phyloP scores from a whole-genome alignment of 2,329 filamentous ascomycete genomes.

The Juglanconis oblonga region DNA sequence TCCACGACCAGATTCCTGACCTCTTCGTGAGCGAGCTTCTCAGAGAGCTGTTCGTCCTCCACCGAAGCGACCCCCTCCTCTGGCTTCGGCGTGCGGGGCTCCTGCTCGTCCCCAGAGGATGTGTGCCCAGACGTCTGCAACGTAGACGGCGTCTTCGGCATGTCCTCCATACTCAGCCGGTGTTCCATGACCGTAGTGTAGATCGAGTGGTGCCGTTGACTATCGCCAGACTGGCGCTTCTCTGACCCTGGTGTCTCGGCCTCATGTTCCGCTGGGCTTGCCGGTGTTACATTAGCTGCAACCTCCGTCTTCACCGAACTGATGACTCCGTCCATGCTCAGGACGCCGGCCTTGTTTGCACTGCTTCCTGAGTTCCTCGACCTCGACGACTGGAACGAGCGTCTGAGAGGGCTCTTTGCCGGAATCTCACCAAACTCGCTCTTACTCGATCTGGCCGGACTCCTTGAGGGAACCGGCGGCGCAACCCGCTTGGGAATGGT shows the following conservation, averaged over 20 bases:
- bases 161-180: conserved; percentile 17
- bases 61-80: conserved; percentile 17
- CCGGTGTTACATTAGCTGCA: conserved; percentile 10
- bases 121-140: conserved; percentile 20
- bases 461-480: conserved; percentile 75
- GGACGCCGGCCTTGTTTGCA: conserved; percentile 5
- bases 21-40: conserved; percentile 9
- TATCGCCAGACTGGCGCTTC: conserved; percentile 16
- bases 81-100: conserved; percentile 26
- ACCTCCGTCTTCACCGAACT: neutral
- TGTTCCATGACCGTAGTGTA: conserved; percentile 25
- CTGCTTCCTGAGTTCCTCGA: conserved; percentile 13
- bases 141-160: conserved; percentile 19
- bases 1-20: conserved; percentile 10
- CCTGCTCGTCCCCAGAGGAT: conserved; percentile 25
- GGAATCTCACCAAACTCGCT: conserved; percentile 60
- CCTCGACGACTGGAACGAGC: conserved; percentile 39
- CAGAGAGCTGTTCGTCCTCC: conserved; percentile 1
- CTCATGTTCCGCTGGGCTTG: conserved; percentile 12
- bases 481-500: conserved; percentile 78
- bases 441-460: conserved; percentile 61
- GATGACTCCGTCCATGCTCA: conserved; percentile 15
- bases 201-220: conserved; percentile 25
- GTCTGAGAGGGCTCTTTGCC: conserved; percentile 48
- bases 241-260: conserved; percentile 14